These are phyloP conservation scores for Lichtheimia ramosa DNA, from an alignment of 371 early-diverging fungal genomes.

Conservation along the genomic window DNA sequence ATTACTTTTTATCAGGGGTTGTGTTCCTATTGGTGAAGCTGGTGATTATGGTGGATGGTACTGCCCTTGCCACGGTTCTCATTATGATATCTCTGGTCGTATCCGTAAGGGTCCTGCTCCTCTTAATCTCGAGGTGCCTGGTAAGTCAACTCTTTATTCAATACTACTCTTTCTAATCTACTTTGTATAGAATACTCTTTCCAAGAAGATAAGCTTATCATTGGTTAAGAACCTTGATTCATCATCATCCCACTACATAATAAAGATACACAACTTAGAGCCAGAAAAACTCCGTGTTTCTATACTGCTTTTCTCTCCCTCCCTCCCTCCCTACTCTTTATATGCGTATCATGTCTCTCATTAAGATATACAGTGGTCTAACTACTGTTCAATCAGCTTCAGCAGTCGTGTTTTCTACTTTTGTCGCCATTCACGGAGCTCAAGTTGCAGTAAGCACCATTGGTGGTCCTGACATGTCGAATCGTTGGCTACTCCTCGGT, in stretches of 20 bases:
- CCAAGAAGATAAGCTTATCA: constrained; percentile 46
- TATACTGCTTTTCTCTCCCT: background rate
- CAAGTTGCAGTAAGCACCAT: constrained; percentile 30
- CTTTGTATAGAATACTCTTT: constrained; percentile 41
- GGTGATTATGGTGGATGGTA: constrained; percentile 99
- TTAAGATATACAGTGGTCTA: constrained; percentile 22
- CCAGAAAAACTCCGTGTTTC: background rate
- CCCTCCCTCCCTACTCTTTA: background rate
- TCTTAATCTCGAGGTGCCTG: constrained; percentile 95
- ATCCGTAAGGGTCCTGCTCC: constrained; percentile 99
- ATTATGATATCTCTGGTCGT: constrained; percentile 94
- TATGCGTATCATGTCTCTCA: constrained; percentile 3
- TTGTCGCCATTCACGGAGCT: constrained; percentile 18
- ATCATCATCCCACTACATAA: background rate
- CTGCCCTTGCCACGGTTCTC: constrained; percentile 99
- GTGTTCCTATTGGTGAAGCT: constrained; percentile 97
- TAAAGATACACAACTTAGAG: background rate
- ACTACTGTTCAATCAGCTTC: constrained; percentile 39
- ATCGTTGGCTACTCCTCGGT: constrained; percentile 35
- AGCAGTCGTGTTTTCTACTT: constrained; percentile 33
- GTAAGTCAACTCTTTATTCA: constrained; percentile 20
- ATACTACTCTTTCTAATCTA: background rate
- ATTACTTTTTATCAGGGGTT: constrained; percentile 62
- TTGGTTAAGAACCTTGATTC: constrained; percentile 38
- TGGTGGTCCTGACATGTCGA: constrained; percentile 30